Percentiles rank a stretch among this genome's conserved stretches.
These are phyloP conservation scores for Triticum urartu DNA, from an alignment of 176 grass and related monocot species.

Conservation along the genomic window DNA sequence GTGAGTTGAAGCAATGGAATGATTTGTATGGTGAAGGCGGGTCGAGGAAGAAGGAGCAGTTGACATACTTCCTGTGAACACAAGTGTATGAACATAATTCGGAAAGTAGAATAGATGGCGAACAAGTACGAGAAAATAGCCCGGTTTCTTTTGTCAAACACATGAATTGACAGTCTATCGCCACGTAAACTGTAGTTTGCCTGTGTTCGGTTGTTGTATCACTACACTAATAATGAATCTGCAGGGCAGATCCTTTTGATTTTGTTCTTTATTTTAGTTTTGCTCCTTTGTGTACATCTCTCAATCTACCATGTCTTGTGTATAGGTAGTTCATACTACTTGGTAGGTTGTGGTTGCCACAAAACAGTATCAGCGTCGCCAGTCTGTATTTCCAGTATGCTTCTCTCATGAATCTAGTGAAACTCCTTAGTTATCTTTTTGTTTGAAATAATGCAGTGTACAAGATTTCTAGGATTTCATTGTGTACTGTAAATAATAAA, in stretches of 20 bases:
- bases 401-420: neutral
- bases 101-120: conserved; percentile 34
- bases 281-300: neutral
- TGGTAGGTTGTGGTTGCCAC: conserved; percentile 3
- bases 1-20: conserved; percentile 94
- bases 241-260: neutral
- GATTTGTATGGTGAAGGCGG: conserved; percentile 93
- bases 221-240: conserved; percentile 36
- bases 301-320: neutral
- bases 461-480: neutral
- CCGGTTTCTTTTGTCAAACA: conserved; percentile 2
- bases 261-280: neutral
- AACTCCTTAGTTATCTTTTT: neutral
- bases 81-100: conserved; percentile 39
- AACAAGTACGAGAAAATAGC: conserved; percentile 28
- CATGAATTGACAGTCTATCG: conserved; percentile 10
- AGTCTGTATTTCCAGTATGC: neutral
- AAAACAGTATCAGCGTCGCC: neutral
- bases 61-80: conserved; percentile 90
- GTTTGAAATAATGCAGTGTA: neutral
- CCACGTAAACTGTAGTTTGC: conserved; percentile 12
- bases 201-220: conserved; percentile 36
- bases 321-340: neutral
- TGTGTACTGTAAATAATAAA: neutral
- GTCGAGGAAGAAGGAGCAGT: conserved; percentile 85